Percentiles rank a stretch among this genome's conserved stretches.
These are phyloP conservation scores for Bidens hawaiensis DNA, from an alignment of 140 eudicot species.

Conservation along the genomic window DNA sequence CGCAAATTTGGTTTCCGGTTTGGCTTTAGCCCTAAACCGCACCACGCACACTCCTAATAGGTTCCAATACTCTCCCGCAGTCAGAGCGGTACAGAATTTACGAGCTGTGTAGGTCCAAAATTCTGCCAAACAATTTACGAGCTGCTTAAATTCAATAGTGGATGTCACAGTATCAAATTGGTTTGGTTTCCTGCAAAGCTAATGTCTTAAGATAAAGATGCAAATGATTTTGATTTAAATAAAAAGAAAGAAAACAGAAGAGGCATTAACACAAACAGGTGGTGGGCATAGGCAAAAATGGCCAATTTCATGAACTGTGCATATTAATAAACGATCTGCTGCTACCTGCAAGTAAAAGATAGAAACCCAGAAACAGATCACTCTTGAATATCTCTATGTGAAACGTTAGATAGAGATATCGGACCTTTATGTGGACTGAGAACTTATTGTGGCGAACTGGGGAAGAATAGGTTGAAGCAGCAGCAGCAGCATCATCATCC, in stretches of 20 bases:
- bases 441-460: slow-evolving; percentile 53
- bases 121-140: too few relatives aligned
- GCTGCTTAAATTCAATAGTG: too few relatives aligned
- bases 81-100: too few relatives aligned
- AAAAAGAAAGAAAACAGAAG: not conserved
- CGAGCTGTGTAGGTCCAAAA: too few relatives aligned
- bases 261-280: slow-evolving; percentile 35
- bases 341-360: not conserved
- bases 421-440: slow-evolving; percentile 38
- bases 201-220: not conserved
- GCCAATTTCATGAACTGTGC: not conserved
- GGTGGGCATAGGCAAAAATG: slow-evolving; percentile 18
- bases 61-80: too few relatives aligned
- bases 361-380: not conserved
- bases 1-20: too few relatives aligned
- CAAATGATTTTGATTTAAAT: too few relatives aligned
- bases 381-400: not conserved
- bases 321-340: slow-evolving; percentile 9
- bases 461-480: slow-evolving; percentile 34
- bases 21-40: too few relatives aligned
- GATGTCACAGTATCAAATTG: slow-evolving; percentile 3
- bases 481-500: slow-evolving; percentile 27
- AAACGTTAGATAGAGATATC: not conserved
- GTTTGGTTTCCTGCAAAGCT: not conserved
- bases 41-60: too few relatives aligned